Base-by-base conservation (phyloP, 441 rosid species). In the Hypseocharis bilobata region DNA sequence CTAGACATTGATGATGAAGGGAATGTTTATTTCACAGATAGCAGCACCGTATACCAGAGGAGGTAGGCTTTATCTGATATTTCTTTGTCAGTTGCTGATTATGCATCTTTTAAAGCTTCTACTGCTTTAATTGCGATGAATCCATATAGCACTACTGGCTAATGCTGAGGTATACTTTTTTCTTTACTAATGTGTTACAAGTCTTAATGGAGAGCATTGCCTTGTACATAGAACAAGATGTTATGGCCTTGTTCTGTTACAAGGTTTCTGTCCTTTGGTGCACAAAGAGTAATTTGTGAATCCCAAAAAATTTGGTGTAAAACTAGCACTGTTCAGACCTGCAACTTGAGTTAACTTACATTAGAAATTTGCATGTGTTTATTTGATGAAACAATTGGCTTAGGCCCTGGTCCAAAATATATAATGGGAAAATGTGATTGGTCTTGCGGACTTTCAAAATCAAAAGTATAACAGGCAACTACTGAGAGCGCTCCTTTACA, bases 1-100 rank as follows among this genome's bases (percentile, higher is more conserved):
- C 86, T 92, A 72, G 96, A 89, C 76, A 77, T 92, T 63, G 96
- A 89, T 67, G 85, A 83, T 11, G 86, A 89, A 74, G 96, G 93
- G 17, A 88, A 79, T 66, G 63, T 89, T 72, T 92, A 92, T 72
- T 92, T 92, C 36, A 89, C 98, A 11, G 96, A 92, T 77, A 92
- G 96, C 83, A 89, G 98, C 71, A 77, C 70, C 44, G 66, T 60
- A 32, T 92, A 84, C 77, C 85, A 86, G 71, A 81, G 98, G 61
- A 83, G 96, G 96, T 84, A 6, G 20, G 59, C 11, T 64, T 16
- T 44, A 22, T 27, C 23, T 10, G n/a, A 23, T 47, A 5, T 56
- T 63, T 30, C 45, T 44, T 66, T 51, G 16, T 29, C 10, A 62
- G 56, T 22, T 58, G 44, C 56, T 4, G 66, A 67, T 27, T 27